Conservation (phyloP, 2,329 filamentous ascomycete genomes). For the Torrubiella hemipterigena region DNA sequence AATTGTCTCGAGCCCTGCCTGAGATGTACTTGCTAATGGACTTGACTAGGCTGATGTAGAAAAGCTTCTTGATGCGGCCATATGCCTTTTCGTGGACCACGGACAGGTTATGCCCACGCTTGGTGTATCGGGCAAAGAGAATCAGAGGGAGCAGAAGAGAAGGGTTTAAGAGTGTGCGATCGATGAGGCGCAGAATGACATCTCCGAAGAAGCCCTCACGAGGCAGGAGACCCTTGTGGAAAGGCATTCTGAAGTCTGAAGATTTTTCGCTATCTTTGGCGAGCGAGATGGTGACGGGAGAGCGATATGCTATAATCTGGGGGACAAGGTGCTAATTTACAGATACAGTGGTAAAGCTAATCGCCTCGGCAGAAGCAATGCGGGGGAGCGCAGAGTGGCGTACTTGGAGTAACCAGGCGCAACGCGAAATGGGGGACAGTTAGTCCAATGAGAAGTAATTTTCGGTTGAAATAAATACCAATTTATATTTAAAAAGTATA, state of each 20-base stretch:
- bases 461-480: too few species aligned
- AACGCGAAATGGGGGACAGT: too few species aligned
- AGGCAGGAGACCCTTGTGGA: constrained; percentile 40
- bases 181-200: constrained; percentile 43
- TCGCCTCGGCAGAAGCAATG: too few species aligned
- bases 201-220: constrained; percentile 50
- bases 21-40: constrained; percentile 18
- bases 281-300: neutral
- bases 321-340: too few species aligned
- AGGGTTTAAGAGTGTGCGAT: constrained; percentile 52
- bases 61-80: constrained; percentile 29
- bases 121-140: constrained; percentile 51
- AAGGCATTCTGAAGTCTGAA: constrained; percentile 18
- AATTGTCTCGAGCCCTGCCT: constrained; percentile 21
- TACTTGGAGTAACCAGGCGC: too few species aligned
- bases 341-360: too few species aligned
- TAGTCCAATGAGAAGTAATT: too few species aligned
- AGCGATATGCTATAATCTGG: too few species aligned
- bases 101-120: constrained; percentile 42
- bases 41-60: constrained; percentile 17
- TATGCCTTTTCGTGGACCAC: constrained; percentile 39
- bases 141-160: constrained; percentile 50
- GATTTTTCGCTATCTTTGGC: neutral
- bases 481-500: too few species aligned
- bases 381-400: too few species aligned